These are phyloP conservation scores for Boeremia exigua DNA, from an alignment of 2,329 filamentous ascomycete species.

Conservation along the genomic window DNA sequence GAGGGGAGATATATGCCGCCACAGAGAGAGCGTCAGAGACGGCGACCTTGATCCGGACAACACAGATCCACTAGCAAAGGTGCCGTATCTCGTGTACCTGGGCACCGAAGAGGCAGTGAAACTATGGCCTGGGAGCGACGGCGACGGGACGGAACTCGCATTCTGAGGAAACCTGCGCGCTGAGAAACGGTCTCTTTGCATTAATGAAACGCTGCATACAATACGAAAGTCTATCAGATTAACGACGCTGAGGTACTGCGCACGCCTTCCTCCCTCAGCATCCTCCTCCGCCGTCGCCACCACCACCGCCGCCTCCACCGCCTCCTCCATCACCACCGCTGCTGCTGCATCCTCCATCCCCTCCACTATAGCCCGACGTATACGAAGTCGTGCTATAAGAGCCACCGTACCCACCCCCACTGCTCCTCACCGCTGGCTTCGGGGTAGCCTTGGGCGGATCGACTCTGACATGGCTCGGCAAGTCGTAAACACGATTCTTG, in stretches of 20 bases:
- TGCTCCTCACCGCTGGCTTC: background rate
- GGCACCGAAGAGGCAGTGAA: constrained; percentile 13
- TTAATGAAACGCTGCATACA: background rate
- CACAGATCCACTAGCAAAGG: constrained; percentile 4
- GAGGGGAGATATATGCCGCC: background rate
- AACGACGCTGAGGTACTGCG: background rate
- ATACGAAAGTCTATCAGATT: background rate
- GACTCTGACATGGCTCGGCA: background rate
- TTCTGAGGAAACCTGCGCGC: background rate
- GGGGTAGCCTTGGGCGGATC: background rate
- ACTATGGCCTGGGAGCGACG: constrained; percentile 6
- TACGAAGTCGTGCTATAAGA: background rate
- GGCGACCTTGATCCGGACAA: background rate
- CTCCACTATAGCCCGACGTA: background rate
- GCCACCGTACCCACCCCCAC: background rate
- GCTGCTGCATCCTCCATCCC: background rate
- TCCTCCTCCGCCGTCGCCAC: background rate
- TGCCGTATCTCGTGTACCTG: constrained; percentile 23
- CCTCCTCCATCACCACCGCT: background rate
- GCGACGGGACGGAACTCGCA: constrained; percentile 7
- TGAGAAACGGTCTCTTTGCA: background rate
- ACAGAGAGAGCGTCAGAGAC: background rate
- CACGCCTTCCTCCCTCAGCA: background rate
- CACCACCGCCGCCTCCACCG: background rate
- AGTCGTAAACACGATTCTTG: background rate